A percentile compares a stretch with the other conserved stretches of the same genome.
Evolutionary conservation across 176 grass and related monocot genomes (phyloP).

Genomic region (Aegilops bicornis): DNA sequence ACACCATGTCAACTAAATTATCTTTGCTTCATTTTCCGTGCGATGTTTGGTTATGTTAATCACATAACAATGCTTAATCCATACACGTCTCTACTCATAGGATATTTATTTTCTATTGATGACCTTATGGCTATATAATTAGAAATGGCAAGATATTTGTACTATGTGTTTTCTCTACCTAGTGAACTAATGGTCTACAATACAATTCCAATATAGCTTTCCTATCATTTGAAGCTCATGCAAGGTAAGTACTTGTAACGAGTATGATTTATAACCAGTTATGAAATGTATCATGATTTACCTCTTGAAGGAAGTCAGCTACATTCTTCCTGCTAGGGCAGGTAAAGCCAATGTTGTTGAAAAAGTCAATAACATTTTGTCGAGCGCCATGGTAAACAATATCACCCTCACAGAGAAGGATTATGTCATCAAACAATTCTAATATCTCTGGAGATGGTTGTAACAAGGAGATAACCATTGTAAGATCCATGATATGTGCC

Average conservation of each 20-base stretch:
- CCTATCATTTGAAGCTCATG: not conserved
- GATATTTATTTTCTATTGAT: not conserved
- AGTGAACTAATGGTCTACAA: too few species aligned
- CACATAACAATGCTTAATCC: not conserved
- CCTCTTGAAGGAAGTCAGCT: constrained; percentile 90
- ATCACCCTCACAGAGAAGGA: too few species aligned
- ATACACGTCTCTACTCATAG: not conserved
- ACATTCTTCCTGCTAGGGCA: constrained; percentile 86
- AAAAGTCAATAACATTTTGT: too few species aligned
- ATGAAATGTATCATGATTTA: constrained; percentile 26
- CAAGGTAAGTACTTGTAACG: not conserved
- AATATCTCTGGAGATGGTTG: too few species aligned
- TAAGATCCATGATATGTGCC: constrained; percentile 9
- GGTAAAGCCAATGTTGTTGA: constrained; percentile 52
- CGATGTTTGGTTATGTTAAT: not conserved
- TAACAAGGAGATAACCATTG: too few species aligned
- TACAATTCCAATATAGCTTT: not conserved
- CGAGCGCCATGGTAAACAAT: too few species aligned
- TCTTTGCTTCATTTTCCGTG: not conserved
- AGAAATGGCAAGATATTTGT: not conserved
- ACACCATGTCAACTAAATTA: not conserved
- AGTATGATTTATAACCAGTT: not conserved
- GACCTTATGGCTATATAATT: not conserved
- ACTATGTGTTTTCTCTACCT: too few species aligned
- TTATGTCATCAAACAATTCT: too few species aligned